Evolutionary conservation across 2,329 filamentous ascomycete species (phyloP), one percentile per base, ranked within the genome.

Genomic region (Ceratocystis variospora): DNA sequence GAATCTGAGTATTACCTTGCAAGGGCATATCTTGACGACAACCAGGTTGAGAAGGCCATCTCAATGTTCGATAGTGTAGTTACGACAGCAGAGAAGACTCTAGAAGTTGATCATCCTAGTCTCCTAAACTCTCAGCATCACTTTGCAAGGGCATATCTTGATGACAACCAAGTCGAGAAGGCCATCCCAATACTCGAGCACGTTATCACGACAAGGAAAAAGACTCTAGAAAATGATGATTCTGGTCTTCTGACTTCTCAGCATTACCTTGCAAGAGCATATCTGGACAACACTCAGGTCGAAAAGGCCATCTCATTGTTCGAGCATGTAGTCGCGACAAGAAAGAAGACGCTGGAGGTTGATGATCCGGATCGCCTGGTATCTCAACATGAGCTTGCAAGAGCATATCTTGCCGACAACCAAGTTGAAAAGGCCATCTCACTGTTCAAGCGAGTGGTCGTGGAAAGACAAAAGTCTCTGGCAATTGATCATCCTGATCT

Each of bases 381-480:
- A 28, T 28, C 28, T 37, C 33, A 37, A 10, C 2, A 3, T 37
- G 33, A 3, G 7, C 33, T 37, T 10, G 8, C 33, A 10, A 8
- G 8, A 37, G 33, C 33, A 37, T 37, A 37, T 10, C 2, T 37
- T 46, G 44, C 2, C 17, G 5, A 46, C 17, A n/a, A n/a, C 10
- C 44, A 46, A 46, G 44, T 46, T 12, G 6, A 46, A 0, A 19
- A n/a, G 45, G 45, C 45, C 15, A 19, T 46, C 0, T 2, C 15
- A 19, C 7, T 46, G 17, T 0, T 46, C 5, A 12, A 46, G 45
- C n/a, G 5, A n/a, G 45, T n/a, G 2, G 45, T 46, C 0, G 3
- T 8, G 33, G 8, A 8, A 10, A 0, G 0, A 1, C 7, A 10
- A 8, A 37, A 37, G 0, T 8, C 33, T 10, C 8, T 37, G 1